Evolutionary conservation across 164 flowering plant species (phyloP).

Genomic region (Kingdonia uniflora): DNA sequence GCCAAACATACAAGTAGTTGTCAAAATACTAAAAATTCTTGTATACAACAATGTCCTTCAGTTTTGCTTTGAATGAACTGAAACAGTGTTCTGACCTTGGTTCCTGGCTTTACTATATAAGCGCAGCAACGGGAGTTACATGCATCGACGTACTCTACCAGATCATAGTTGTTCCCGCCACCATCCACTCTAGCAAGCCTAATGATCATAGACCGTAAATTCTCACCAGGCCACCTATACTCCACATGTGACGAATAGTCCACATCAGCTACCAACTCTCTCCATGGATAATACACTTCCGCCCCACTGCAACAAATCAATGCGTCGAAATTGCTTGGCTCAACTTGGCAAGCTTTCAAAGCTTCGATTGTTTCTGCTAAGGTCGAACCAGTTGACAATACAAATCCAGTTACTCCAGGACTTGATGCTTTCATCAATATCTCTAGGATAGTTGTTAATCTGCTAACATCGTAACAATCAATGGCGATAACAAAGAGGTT

Average conservation of each 20-base stretch:
- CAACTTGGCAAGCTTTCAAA: conserved; percentile 29
- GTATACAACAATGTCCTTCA: background rate
- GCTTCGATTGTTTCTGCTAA: conserved; percentile 40
- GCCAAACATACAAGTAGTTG: conserved; percentile 7
- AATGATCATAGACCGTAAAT: conserved; percentile 32
- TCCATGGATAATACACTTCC: conserved; percentile 60
- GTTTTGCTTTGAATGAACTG: background rate
- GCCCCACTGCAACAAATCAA: conserved; percentile 68
- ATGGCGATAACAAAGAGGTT: conserved; percentile 46
- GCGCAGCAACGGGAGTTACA: conserved; percentile 45
- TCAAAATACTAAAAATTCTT: no score
- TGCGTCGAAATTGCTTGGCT: conserved; percentile 53
- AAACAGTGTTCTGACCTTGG: conserved; percentile 32
- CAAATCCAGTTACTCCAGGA: conserved; percentile 37
- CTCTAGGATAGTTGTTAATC: conserved; percentile 30
- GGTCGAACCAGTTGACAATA: conserved; percentile 48
- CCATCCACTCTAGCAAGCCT: conserved; percentile 48
- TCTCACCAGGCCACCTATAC: conserved; percentile 71
- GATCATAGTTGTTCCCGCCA: conserved; percentile 39
- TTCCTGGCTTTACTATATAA: conserved; percentile 48
- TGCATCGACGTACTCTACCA: conserved; percentile 21
- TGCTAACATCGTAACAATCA: conserved; percentile 41
- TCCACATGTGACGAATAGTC: conserved; percentile 64
- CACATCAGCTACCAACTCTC: conserved; percentile 39
- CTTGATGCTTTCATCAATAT: conserved; percentile 30